Base-by-base conservation (phyloP, 148 eudicot genomes). In the Limonium bicolor region DNA sequence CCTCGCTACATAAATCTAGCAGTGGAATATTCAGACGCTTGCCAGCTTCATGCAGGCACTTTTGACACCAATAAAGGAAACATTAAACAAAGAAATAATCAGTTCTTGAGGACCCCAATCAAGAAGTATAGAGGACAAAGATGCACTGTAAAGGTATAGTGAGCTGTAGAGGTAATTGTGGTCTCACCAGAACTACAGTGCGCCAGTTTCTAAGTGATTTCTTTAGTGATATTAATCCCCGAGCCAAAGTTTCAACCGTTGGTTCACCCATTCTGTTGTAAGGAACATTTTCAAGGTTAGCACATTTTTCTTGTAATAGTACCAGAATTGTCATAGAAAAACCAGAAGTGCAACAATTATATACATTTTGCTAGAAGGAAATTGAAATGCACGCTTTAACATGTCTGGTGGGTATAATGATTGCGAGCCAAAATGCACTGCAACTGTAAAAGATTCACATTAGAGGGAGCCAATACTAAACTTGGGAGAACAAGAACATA, bases 41-140 rank as follows among this genome's bases (percentile, higher is more conserved):
- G 61, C 77, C 93, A 51, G 72, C 87, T 77, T 81, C 95, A 59
- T 66, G 55, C 28, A 80, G 51, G 59, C 99, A 84, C 99, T 90
- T n/a, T n/a, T n/a, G n/a, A n/a, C n/a, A n/a, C n/a, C n/a, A n/a
- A n/a, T n/a, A n/a, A n/a, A n/a, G n/a, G n/a, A n/a, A n/a, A n/a
- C n/a, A n/a, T n/a, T n/a, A n/a, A n/a, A n/a, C n/a, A n/a, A n/a
- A n/a, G n/a, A n/a, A n/a, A n/a, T n/a, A n/a, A n/a, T n/a, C n/a
- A n/a, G n/a, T n/a, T n/a, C n/a, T n/a, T n/a, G n/a, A n/a, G n/a
- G n/a, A n/a, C n/a, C n/a, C n/a, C n/a, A n/a, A n/a, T n/a, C n/a
- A n/a, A n/a, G n/a, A n/a, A n/a, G n/a, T n/a, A n/a, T n/a, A n/a
- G n/a, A n/a, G n/a, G n/a, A n/a, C n/a, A n/a, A n/a, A n/a, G n/a